Conservation (phyloP, 1,284 basidiomycete species). For the Phellopilus nigrolimitatus region DNA sequence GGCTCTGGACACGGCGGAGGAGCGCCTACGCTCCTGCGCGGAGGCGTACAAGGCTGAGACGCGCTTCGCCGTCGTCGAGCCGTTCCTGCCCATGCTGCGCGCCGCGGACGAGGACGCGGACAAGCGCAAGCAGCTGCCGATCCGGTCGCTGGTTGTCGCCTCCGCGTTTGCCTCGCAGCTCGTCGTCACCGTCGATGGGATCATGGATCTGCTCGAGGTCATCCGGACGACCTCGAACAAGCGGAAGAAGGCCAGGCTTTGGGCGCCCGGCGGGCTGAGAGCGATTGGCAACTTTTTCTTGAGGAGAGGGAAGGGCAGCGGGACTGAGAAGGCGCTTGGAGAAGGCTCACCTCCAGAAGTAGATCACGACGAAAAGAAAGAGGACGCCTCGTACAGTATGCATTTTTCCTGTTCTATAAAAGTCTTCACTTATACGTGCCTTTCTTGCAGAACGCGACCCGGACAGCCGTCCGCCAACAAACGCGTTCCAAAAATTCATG, state of each 20-base stretch:
- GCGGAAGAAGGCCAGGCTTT: constrained; percentile 38
- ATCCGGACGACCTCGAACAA: constrained; percentile 38
- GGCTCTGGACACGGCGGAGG: constrained; percentile 36
- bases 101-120: background rate
- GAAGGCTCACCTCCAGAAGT: background rate
- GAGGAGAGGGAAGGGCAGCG: constrained; percentile 26
- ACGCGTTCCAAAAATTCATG: constrained; percentile 36
- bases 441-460: constrained; percentile 38
- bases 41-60: constrained; percentile 36
- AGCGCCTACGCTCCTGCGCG: constrained; percentile 34
- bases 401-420: constrained; percentile 6
- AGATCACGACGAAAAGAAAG: constrained; percentile 15
- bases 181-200: constrained; percentile 36
- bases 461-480: constrained; percentile 43
- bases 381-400: constrained; percentile 32
- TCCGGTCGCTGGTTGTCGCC: constrained; percentile 42
- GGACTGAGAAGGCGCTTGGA: constrained; percentile 22
- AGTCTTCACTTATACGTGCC: constrained; percentile 7
- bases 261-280: constrained; percentile 47
- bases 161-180: constrained; percentile 46
- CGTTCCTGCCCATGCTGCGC: constrained; percentile 36
- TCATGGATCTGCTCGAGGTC: constrained; percentile 40
- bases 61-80: constrained; percentile 42
- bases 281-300: constrained; percentile 31
- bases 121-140: constrained; percentile 25